Evolutionary conservation across 176 grass and related monocot genomes (phyloP), one percentile per base, ranked within the genome.

Genomic region (Puccinellia tenuiflora): DNA sequence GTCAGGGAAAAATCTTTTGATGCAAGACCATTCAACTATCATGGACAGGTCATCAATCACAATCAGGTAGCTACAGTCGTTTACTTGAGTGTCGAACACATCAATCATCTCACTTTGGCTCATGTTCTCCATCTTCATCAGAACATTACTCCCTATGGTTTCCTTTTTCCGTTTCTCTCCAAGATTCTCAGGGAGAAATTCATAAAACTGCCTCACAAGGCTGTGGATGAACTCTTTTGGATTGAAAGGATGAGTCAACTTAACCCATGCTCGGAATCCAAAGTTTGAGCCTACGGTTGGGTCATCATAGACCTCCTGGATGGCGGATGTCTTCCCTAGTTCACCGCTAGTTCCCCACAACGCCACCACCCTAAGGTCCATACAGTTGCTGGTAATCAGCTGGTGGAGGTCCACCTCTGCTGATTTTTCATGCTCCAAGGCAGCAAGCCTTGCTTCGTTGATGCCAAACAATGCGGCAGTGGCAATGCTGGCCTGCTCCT

Each of bases 211-310:
- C 21, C 12, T 65, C 3, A 57, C 38, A 8, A 89, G 1, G 24
- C 29, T 51, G 6, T 21, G 0, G 1, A 85, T 7, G 16, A 89
- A 75, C 21, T 76, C 55, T 1, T 62, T 35, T 3, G 4, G 53
- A 17, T 16, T 77, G 8, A 73, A 81, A 29, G 76, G 81, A 74
- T 60, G 40, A 13, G 33, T 3, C 6, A 89, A 1, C 1, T 7
- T 68, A 2, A 89, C 20, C 87, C 83, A 89, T 7, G 82, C 82
- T 39, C 26, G 7, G 3, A 13, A 68, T 0, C 60, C 14, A 35
- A 89, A 85, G 2, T 37, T 83, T 14, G 3, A 40, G 38, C 2
- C 38, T 6, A 18, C 30, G 10, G 3, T 12, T 0, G 46, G 29
- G 1, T 60, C 37, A 17, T 63, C 56, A 12, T 63, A 79, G 7